Percentiles rank a stretch among this genome's conserved stretches.
phyloP scores from a whole-genome alignment of 805 yeast genomes.

The Schizosaccharomyces osmophilus region DNA sequence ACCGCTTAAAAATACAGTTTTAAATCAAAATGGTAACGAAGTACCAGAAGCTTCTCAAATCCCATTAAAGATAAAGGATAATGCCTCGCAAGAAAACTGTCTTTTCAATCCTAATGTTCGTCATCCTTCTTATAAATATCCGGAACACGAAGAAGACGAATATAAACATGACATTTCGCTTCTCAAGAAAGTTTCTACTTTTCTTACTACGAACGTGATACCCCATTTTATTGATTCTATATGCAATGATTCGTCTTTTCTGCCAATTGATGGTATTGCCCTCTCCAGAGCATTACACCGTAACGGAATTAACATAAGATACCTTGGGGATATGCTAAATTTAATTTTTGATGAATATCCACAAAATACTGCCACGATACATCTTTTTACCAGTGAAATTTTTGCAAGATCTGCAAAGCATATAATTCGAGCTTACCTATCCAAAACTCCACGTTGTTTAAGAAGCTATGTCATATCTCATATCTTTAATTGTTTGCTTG shows the following conservation, averaged over 20 bases:
- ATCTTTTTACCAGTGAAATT: slow-evolving; percentile 34
- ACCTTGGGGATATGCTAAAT: slow-evolving; percentile 41
- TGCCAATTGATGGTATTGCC: slow-evolving; percentile 67
- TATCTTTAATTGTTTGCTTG: neutral
- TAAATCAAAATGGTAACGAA: neutral
- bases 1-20: neutral
- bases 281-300: slow-evolving; percentile 45
- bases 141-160: slow-evolving; percentile 7
- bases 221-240: slow-evolving; percentile 38
- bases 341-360: slow-evolving; percentile 14
- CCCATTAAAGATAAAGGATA: too few relatives aligned
- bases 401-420: slow-evolving; percentile 63
- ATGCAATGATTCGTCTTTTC: slow-evolving; percentile 22
- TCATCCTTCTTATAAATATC: neutral
- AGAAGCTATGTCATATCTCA: neutral
- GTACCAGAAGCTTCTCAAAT: neutral
- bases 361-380: slow-evolving; percentile 11
- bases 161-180: slow-evolving; percentile 30
- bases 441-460: neutral
- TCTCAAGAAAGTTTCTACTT: slow-evolving; percentile 46
- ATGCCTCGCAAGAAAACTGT: slow-evolving; percentile 14
- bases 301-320: slow-evolving; percentile 71
- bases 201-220: slow-evolving; percentile 32
- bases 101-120: slow-evolving; percentile 52
- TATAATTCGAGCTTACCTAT: slow-evolving; percentile 11